Percentiles rank a stretch among this genome's conserved stretches.
These are phyloP conservation scores for Talaromyces rugulosus DNA, from an alignment of 2,329 filamentous ascomycete species.

Conservation along the genomic window DNA sequence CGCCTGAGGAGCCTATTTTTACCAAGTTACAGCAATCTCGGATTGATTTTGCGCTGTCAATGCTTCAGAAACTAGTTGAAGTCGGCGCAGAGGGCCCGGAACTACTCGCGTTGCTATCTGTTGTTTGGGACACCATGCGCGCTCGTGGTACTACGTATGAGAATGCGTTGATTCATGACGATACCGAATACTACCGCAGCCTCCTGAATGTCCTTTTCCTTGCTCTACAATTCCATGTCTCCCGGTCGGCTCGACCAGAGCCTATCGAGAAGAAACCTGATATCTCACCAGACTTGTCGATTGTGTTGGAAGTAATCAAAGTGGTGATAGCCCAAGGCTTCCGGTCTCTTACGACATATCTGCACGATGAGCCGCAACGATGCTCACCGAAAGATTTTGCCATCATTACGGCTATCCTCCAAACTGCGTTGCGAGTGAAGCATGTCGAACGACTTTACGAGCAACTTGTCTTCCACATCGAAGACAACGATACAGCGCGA, in stretches of 20 bases:
- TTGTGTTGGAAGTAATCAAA: constrained; percentile 74
- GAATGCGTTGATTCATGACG: constrained; percentile 51
- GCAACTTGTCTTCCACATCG: constrained; percentile 65
- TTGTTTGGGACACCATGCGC: constrained; percentile 59
- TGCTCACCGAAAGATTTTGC: constrained; percentile 76
- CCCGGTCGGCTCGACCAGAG: constrained; percentile 28
- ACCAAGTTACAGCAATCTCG: constrained; percentile 69
- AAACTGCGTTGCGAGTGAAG: constrained; percentile 75
- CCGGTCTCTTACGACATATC: constrained; percentile 70
- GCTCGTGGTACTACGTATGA: constrained; percentile 56
- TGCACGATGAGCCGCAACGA: constrained; percentile 68
- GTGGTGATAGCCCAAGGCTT: constrained; percentile 78
- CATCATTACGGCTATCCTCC: constrained; percentile 80
- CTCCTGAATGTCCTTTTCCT: constrained; percentile 83
- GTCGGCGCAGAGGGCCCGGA: constrained; percentile 47
- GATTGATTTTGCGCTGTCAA: constrained; percentile 73
- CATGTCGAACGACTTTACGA: constrained; percentile 67
- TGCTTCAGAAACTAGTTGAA: constrained; percentile 74
- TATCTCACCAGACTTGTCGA: constrained; percentile 46
- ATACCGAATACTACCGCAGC: constrained; percentile 72
- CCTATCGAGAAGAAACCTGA: constrained; percentile 26
- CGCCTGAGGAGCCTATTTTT: constrained; percentile 77
- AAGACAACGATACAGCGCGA: constrained; percentile 65
- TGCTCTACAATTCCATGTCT: constrained; percentile 56
- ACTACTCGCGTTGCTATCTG: constrained; percentile 51